Evolutionary conservation across 2,329 filamentous ascomycete genomes (phyloP), one percentile per base, ranked within the genome.

Genomic region (Pestalotiopsis sp.): DNA sequence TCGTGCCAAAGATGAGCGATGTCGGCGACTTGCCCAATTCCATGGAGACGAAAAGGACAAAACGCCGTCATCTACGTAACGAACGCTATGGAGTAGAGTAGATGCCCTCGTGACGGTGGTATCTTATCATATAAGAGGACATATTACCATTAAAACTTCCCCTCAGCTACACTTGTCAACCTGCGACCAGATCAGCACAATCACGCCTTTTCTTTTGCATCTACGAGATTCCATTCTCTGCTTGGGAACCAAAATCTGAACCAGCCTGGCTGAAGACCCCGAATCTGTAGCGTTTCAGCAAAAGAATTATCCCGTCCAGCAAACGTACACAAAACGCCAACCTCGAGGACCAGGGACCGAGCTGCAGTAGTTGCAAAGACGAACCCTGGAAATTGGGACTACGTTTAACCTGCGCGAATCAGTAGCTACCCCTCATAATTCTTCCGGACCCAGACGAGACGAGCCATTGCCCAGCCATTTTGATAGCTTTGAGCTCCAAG

Each of bases 381-480:
- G 56, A 36, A 49, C 57, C 64, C 64, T 45, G 49, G 64, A 58
- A 57, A 23, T 36, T 62, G 59, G 62, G 41, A 31, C 41, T 66
- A 66, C 63, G 36, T 45, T 45, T 20, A 39, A 49, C n/a, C 17
- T n/a, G 23, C n/a, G 20, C 59, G n/a, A 38, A 36, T 36, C 59
- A 31, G 14, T 63, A n/a, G 23, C 57, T 56, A 62, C 66, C 66
- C 59, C 66, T 67, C 59, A 67, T 67, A 67, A 67, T 67, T 67
- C 61, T 67, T 67, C 66, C 66, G 66, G 49, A n/a, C 25, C 31
- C 25, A 36, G 23, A 38, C 13, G 36, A 41, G 14, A 49, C 36
- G 56, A 61, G 36, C 3, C 39, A 20, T 52, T 52, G 17, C 45
- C 45, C 27, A 58, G 68, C 62, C 49, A 64, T 36, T 36, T 31